These are phyloP conservation scores for Lachancea thermotolerans DNA, from an alignment of 805 yeast genomes.

Conservation along the genomic window DNA sequence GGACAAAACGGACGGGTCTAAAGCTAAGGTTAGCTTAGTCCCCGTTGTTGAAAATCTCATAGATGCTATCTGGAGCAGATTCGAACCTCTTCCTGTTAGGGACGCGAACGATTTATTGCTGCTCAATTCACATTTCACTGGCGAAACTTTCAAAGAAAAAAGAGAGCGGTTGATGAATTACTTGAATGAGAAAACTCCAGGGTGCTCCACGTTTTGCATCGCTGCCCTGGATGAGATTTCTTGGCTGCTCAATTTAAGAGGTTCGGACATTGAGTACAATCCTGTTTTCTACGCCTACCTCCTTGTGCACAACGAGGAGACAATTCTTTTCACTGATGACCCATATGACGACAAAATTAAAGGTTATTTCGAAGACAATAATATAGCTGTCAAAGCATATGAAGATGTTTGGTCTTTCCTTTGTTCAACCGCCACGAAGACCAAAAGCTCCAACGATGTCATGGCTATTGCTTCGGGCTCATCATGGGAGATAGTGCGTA, in stretches of 20 bases:
- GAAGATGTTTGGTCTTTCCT: slow-evolving; percentile 44
- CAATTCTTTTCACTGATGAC: slow-evolving; percentile 50
- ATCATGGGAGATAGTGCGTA: slow-evolving; percentile 62
- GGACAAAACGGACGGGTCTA: slow-evolving; percentile 19
- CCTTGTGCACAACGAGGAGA: slow-evolving; percentile 39
- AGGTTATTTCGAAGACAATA: slow-evolving; percentile 37
- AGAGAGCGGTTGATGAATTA: slow-evolving; percentile 38
- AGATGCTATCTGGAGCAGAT: slow-evolving; percentile 64
- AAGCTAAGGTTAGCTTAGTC: slow-evolving; percentile 39
- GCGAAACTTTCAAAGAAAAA: slow-evolving; percentile 57
- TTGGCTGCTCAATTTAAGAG: slow-evolving; percentile 83
- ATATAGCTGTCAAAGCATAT: slow-evolving; percentile 49
- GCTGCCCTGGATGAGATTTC: slow-evolving; percentile 85
- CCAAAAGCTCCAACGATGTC: slow-evolving; percentile 23
- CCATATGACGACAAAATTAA: slow-evolving; percentile 34
- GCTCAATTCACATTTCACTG: slow-evolving; percentile 52
- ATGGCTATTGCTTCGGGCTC: slow-evolving; percentile 50
- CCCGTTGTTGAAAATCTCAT: slow-evolving; percentile 60
- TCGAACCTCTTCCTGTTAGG: slow-evolving; percentile 58
- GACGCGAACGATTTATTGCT: slow-evolving; percentile 43
- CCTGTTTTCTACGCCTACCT: slow-evolving; percentile 77
- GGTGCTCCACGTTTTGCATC: slow-evolving; percentile 45
- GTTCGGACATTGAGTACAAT: slow-evolving; percentile 72
- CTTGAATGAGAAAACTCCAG: slow-evolving; percentile 28
- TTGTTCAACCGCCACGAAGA: slow-evolving; percentile 13